Base-by-base conservation (phyloP, 148 eudicot species). In the Chenopodium album region DNA sequence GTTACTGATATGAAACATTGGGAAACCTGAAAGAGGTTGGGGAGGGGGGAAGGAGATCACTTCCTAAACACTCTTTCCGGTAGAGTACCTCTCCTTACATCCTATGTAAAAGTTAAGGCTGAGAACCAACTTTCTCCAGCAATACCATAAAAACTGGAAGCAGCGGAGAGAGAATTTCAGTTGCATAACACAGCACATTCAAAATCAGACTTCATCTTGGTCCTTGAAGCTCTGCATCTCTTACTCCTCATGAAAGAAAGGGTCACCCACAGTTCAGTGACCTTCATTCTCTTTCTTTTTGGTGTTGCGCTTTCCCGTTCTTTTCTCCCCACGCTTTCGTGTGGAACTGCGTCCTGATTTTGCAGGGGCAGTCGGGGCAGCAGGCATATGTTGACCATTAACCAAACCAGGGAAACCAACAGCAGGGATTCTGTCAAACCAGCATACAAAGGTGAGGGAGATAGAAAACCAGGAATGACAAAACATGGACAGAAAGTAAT, bases 401-500 rank as follows among this genome's bases (percentile, higher is more conserved):
- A 89, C 93, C 99, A 94, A 92, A 92, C 98, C 99, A 94, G 99
- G 98, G 98, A 96, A 94, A 92, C 98, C 98, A 96, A 89, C 99
- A 96, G 98, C 99, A 96, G 99, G 94, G 94, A 89, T 92, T 96
- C 99, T 96, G 97, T 79, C 52, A 54, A 83, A 4, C 78, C 37
- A 85, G 80, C 31, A 46, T 32, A 68, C 78, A 59, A 20, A n/a
- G 60, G 63, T 56, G 22, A n/a, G 76, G 12, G 5, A 60, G 2
- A 8, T 17, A 70, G 23, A 22, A 10, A 34, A 71, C 20, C 6
- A 37, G 75, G 4, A 48, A 48, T 48, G 52, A 0, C 52, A 48
- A 48, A 48, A 48, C 2, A 23, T 7, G 69, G 28, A 3, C 34
- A 67, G 37, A 67, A 67, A 67, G 37, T 20, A 60, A 17, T 60